Conservation (phyloP, 139 green algal genomes). For the Micractinium conductrix region DNA sequence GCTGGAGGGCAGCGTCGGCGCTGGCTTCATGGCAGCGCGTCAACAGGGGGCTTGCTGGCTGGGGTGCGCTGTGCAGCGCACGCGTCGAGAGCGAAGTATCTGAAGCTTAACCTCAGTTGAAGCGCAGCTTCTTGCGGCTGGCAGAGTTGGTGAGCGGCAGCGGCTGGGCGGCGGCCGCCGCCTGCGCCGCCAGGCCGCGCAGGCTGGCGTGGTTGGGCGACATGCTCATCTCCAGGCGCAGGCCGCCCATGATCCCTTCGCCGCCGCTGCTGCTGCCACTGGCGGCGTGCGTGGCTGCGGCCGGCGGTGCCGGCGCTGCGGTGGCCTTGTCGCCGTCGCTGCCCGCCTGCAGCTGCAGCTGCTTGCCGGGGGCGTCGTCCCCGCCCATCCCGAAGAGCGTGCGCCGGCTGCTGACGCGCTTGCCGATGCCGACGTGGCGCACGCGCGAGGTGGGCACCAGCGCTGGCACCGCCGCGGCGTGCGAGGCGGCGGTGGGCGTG, state of each 20-base stretch:
- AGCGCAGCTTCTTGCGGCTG: constrained; percentile 31
- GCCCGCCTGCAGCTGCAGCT: neutral
- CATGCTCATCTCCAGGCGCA: constrained; percentile 26
- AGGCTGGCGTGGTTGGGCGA: constrained; percentile 26
- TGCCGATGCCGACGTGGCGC: constrained; percentile 13
- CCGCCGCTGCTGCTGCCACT: neutral
- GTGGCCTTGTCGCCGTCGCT: neutral
- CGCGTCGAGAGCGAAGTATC: neutral
- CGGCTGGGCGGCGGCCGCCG: neutral
- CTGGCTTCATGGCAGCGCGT: too few relatives aligned
- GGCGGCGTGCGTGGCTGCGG: neutral
- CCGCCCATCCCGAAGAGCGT: constrained; percentile 17
- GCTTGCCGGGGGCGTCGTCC: neutral
- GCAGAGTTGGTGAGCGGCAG: neutral
- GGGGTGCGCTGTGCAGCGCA: too few relatives aligned
- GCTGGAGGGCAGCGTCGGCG: too few relatives aligned
- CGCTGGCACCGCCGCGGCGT: neutral
- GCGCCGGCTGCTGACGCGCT: constrained; percentile 22
- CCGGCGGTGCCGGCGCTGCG: neutral
- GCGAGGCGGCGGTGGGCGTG: constrained; percentile 2
- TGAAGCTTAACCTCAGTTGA: constrained; percentile 15
- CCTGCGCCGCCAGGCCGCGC: neutral
- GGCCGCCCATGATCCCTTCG: neutral
- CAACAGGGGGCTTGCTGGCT: neutral
- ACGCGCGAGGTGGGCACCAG: neutral